Base-by-base conservation (phyloP, 1,139 yeast species). In the Lodderomyces elongisporus region DNA sequence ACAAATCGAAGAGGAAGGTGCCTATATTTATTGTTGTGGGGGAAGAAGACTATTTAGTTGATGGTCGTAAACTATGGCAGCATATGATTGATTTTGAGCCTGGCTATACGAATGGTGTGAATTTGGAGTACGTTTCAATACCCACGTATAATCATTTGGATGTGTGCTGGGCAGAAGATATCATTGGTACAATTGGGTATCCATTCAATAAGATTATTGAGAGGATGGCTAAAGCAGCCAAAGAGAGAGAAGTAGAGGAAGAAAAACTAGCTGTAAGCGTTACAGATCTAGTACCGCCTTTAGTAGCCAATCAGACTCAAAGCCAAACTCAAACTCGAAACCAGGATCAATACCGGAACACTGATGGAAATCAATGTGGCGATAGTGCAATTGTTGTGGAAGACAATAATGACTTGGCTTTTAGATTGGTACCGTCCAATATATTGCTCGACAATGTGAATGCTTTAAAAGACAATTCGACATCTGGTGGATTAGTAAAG, bases 1-100 rank as follows among this genome's bases (percentile, higher is more conserved):
- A n/a, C n/a, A n/a, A n/a, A n/a, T n/a, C n/a, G n/a, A 15, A 27
- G 16, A 24, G 12, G 7, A 77, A 78, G 3, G 54, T 65, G 1
- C 82, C 85, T 0, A 60, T 84, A 45, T 60, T 77, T 33, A 52
- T 82, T 5, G 76, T 84, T 43, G 65, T 76, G 8, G 87, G 88
- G 1, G 80, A 67, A 12, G 52, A 59, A 22, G 95, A 85, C 50
- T 64, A 62, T 42, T 62, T 85, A 32, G 95, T 85, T 14, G 79
- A 81, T 49, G 85, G 88, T 0, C 61, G 60, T 22, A 55, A 75
- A 35, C 65, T 85, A 16, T 60, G 64, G 2, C 45, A 68, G 2
- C 80, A 78, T 50, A 66, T 82, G 61, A 52, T 60, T 17, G 53
- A 62, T 30, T 63, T 64, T 42, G 91, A 82, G 51, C 54, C 66